A percentile compares a stretch with the other conserved stretches of the same genome.
These are phyloP conservation scores for Zymoseptoria brevis DNA, from an alignment of 2,329 filamentous ascomycete genomes.

Conservation along the genomic window DNA sequence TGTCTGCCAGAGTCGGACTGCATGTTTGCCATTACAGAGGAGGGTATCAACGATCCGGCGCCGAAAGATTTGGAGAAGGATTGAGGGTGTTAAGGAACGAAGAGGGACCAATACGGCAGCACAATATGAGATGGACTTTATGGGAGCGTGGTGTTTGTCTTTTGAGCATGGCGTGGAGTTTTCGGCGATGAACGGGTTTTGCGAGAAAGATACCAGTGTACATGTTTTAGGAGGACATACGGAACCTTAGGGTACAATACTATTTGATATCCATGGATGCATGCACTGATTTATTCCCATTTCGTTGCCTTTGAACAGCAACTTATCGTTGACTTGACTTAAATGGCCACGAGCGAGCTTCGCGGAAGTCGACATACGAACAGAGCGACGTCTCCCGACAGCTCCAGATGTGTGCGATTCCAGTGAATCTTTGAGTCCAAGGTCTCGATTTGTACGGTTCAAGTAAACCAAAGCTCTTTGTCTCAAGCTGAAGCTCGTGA, in stretches of 20 bases:
- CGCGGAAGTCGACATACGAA: too few species aligned
- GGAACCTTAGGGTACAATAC: not conserved
- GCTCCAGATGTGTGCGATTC: too few species aligned
- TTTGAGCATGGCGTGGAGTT: conserved; percentile 1
- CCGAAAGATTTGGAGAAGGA: conserved; percentile 94
- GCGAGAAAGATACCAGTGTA: not conserved
- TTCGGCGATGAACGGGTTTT: not conserved
- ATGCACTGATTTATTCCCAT: not conserved
- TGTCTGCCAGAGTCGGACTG: conserved; percentile 95
- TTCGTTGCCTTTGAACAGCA: not conserved
- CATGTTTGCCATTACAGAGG: conserved; percentile 92
- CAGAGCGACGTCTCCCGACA: too few species aligned
- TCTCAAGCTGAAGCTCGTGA: not conserved
- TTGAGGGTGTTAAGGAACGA: conserved; percentile 7
- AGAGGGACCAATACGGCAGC: not conserved
- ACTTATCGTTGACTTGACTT: too few species aligned
- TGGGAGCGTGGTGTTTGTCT: not conserved
- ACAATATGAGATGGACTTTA: not conserved
- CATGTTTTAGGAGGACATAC: not conserved
- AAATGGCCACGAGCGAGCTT: too few species aligned
- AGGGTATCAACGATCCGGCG: conserved; percentile 90
- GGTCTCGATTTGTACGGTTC: not conserved
- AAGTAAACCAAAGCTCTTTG: not conserved
- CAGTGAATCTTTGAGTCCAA: too few species aligned
- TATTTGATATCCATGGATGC: not conserved